Base-by-base conservation (phyloP, 2,329 filamentous ascomycete species). In the Pestalotiopsis sp. region DNA sequence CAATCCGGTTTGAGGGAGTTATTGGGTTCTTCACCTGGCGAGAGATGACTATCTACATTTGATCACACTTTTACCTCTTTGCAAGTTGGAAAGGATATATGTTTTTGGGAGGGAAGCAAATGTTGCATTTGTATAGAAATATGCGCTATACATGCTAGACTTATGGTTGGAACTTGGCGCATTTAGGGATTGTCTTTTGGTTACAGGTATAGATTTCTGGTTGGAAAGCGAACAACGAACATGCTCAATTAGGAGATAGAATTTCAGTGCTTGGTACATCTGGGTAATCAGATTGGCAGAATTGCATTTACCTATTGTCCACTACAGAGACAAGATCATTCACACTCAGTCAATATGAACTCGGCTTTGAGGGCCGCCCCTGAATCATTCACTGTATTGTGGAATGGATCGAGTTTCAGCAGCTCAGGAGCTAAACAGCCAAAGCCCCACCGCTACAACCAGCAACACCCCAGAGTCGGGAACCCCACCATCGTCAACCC, bases 401-500 rank as follows among this genome's bases (percentile, higher is more conserved):
- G n/a, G 17, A 52, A 52, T n/a, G 14, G 45, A n/a, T 23, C 14
- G 4, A 9, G 45, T 52, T 52, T 52, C 45, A 52, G 45, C 20
- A 52, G 45, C 7, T 20, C 45, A 52, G 45, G 45, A 52, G 45
- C 45, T 52, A 52, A 17, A 17, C 45, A 52, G 3, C 45, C 14
- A 52, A n/a, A 9, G 45, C 45, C 45, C 45, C 45, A 52, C 45
- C 17, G 20, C 45, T 52, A 52, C 45, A 9, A 52, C 45, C 20
- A 20, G 45, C 45, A 52, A 52, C n/a, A 52, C 45, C 45, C 45
- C 45, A 52, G 45, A 52, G n/a, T 9, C 45, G 20, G 31, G 45
- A 66, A 56, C 63, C 63, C 63, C 63, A 66, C 63, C 63, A 66
- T 66, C 63, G 31, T 27, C 63, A 57, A 56, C 27, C 31, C 45